Base-by-base conservation (phyloP, 2,329 filamentous ascomycete genomes). In the Pezizomycotina sp. region DNA sequence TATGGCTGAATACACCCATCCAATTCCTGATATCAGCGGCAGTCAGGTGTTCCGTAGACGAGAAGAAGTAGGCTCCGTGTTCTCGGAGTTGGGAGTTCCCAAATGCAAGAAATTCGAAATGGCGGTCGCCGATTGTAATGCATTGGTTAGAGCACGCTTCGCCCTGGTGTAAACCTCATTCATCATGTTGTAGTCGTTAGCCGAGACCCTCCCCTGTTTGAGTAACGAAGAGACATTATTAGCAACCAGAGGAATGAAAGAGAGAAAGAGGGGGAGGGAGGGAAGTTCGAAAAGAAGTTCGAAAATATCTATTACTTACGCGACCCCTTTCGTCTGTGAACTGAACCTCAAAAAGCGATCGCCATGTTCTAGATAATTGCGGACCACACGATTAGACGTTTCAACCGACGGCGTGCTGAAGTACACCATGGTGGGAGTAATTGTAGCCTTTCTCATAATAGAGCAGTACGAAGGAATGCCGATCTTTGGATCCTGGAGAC, bases 11-110 rank as follows among this genome's bases (percentile, higher is more conserved):
- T 9, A 77, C 61, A 0, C 89, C 89, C 77, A 95, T 92, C 71
- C 78, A 84, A 20, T 63, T 56, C 4, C 86, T 76, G 38, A 98
- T 93, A 31, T 75, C 65, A 12, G 77, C 68, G 34, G 81, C 81
- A 1, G 71, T 76, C 5, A 79, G 53, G 36, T 70, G 62, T 0
- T 69, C 61, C 0, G 71, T 72, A 0, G 78, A 69, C 4, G 80
- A 77, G 55, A 95, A 95, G 58, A 98, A 93, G 53, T 89, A 95
- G 0, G 81, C 84, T 0, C 84, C 79, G 48, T 86, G 74, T 52
- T 95, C 84, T 33, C 86, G 71, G 42, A 98, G 79, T 50, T 98
- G 89, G 0, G 89, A 93, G 55, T 89, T 95, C 0, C 89, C 86
- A 58, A 84, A 93, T 0, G 86, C 89, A 16, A 98, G 68, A 47